Percentiles rank a stretch among this genome's conserved stretches.
Conservation (phyloP, 768 basidiomycete genomes). For the Suillus alpinus region DNA sequence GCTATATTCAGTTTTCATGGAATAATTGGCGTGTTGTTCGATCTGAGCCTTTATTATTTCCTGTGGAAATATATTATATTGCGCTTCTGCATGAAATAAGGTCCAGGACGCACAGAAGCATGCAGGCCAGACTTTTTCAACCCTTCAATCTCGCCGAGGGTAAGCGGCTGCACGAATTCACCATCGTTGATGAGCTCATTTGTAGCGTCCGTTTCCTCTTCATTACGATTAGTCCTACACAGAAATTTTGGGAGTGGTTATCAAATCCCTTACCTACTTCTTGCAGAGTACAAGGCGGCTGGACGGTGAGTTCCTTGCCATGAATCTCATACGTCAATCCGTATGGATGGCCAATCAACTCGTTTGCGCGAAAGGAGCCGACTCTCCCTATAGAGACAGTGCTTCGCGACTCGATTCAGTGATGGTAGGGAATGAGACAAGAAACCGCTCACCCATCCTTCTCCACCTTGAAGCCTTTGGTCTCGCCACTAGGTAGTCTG, state of each 20-base stretch:
- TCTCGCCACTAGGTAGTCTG: constrained; percentile 74
- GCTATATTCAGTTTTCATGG: constrained; percentile 94
- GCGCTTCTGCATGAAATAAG: not conserved
- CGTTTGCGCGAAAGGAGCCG: constrained; percentile 76
- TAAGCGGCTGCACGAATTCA: constrained; percentile 79
- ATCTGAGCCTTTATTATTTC: constrained; percentile 96
- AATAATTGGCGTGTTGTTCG: constrained; percentile 87
- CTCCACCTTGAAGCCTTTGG: constrained; percentile 72
- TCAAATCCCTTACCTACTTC: constrained; percentile 63
- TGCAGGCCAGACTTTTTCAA: constrained; percentile 81
- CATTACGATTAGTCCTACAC: constrained; percentile 5
- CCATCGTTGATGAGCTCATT: constrained; percentile 95
- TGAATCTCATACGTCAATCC: constrained; percentile 87
- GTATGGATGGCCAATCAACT: constrained; percentile 80
- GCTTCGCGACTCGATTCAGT: constrained; percentile 36
- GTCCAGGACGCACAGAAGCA: constrained; percentile 54
- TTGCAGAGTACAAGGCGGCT: constrained; percentile 62
- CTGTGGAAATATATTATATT: constrained; percentile 38
- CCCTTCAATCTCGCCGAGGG: constrained; percentile 77
- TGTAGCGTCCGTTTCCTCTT: constrained; percentile 96
- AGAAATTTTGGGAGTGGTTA: not conserved
- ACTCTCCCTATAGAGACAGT: constrained; percentile 77
- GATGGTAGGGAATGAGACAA: constrained; percentile 4
- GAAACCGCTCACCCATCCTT: constrained; percentile 57
- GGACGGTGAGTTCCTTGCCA: constrained; percentile 61